phyloP scores from a whole-genome alignment of 768 basidiomycete genomes.

The Lactarius indigo region DNA sequence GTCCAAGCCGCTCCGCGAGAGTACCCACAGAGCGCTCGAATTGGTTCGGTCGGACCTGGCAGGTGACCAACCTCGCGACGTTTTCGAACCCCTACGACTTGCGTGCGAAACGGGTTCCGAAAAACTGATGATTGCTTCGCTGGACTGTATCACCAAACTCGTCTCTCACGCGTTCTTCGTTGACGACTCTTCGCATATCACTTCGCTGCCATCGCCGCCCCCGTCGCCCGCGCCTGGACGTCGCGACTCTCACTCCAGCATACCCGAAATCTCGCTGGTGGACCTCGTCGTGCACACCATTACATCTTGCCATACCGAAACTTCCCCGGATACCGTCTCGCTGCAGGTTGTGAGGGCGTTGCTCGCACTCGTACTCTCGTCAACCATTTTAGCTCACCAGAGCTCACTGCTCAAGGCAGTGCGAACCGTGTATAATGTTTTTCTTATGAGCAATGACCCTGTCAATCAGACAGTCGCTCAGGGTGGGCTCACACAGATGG shows the following conservation, averaged over 20 bases:
- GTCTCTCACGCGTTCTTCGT: constrained; percentile 97
- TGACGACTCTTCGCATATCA: constrained; percentile 49
- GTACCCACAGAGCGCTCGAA: constrained; percentile 76
- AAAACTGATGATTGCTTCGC: constrained; percentile 91
- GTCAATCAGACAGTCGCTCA: constrained; percentile 98
- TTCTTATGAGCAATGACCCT: constrained; percentile 82
- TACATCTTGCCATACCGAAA: constrained; percentile 85
- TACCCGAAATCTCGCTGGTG: constrained; percentile 72
- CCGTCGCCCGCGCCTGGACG: constrained; percentile 56
- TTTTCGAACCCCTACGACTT: constrained; percentile 92
- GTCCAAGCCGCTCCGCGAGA: constrained; percentile 76
- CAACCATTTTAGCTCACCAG: constrained; percentile 87
- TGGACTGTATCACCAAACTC: constrained; percentile 97
- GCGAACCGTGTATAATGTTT: constrained; percentile 97
- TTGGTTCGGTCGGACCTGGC: constrained; percentile 74
- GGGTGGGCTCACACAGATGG: constrained; percentile 97
- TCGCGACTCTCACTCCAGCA: constrained; percentile 39
- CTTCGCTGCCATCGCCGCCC: constrained; percentile 65
- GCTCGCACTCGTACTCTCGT: constrained; percentile 82
- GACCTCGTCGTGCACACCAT: constrained; percentile 95
- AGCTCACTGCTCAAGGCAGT: constrained; percentile 94
- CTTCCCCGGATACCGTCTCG: constrained; percentile 85
- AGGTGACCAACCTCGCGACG: constrained; percentile 74
- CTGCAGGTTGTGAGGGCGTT: constrained; percentile 96
- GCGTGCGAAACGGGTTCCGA: constrained; percentile 95